Percentiles rank a stretch among this genome's conserved stretches.
Evolutionary conservation across 2,329 filamentous ascomycete species (phyloP).

Genomic region (Hortaea sp.): DNA sequence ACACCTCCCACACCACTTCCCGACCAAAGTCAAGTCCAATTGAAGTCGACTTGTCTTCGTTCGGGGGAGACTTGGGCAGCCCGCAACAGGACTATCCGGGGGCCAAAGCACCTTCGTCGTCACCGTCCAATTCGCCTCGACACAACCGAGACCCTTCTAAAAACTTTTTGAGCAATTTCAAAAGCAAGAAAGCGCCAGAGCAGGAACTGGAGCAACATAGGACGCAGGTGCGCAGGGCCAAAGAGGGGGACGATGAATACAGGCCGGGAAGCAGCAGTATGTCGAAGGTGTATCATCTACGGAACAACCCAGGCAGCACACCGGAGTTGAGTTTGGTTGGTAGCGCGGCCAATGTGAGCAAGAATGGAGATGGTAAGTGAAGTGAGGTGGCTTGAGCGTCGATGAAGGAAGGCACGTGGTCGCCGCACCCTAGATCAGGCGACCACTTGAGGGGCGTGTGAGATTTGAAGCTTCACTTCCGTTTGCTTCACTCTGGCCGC

Average conservation of each 20-base stretch:
- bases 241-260: conserved; percentile 21
- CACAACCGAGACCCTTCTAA: conserved; percentile 17
- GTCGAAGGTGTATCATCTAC: conserved; percentile 30
- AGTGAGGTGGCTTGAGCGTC: conserved; percentile 3
- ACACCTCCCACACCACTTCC: conserved; percentile 4
- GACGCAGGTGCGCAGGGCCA: conserved; percentile 14
- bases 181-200: conserved; percentile 10
- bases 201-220: conserved; percentile 7
- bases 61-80: conserved; percentile 22
- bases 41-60: conserved; percentile 26
- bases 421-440: not conserved
- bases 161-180: conserved; percentile 19
- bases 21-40: conserved; percentile 24
- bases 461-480: not conserved
- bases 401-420: not conserved
- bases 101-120: conserved; percentile 15
- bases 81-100: conserved; percentile 5
- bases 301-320: conserved; percentile 36
- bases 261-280: conserved; percentile 21
- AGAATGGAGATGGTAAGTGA: conserved; percentile 20
- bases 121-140: conserved; percentile 18
- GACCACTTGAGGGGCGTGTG: not conserved
- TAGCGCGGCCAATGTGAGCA: conserved; percentile 19
- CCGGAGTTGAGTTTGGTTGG: conserved; percentile 34
- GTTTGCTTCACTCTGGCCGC: not conserved